phyloP scores from a whole-genome alignment of 2,329 filamentous ascomycete species.

The Pseudocercospora cruenta region DNA sequence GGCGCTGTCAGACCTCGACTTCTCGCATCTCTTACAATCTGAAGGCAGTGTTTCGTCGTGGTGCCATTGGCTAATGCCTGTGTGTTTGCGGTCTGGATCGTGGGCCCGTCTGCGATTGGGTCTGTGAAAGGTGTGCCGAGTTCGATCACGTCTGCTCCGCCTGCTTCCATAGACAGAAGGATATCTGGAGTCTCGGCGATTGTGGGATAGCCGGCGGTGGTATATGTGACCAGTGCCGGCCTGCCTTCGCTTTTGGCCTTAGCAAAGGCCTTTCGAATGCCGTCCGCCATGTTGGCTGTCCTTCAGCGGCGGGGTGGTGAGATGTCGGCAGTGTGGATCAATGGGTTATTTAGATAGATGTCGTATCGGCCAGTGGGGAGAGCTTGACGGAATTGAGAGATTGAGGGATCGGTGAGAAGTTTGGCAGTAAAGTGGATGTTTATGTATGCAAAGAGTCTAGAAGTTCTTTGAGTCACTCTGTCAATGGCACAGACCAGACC shows the following conservation, averaged over 20 bases:
- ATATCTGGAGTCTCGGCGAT: slow-evolving; percentile 81
- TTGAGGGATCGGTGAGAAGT: background rate
- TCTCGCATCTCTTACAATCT: slow-evolving; percentile 82
- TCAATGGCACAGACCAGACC: background rate
- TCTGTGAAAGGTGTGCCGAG: slow-evolving; percentile 96
- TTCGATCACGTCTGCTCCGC: slow-evolving; percentile 93
- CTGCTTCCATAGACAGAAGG: slow-evolving; percentile 85
- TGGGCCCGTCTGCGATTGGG: slow-evolving; percentile 95
- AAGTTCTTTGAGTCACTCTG: slow-evolving; percentile 1
- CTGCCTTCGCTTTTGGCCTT: slow-evolving; percentile 55
- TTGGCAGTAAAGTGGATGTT: background rate
- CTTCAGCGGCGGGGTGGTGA: background rate
- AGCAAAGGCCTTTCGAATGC: slow-evolving; percentile 55
- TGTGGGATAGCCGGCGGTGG: slow-evolving; percentile 89
- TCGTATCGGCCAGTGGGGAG: too few species aligned
- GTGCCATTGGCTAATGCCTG: slow-evolving; percentile 86
- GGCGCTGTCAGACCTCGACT: slow-evolving; percentile 76
- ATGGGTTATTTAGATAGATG: too few species aligned
- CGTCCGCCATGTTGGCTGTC: slow-evolving; percentile 45
- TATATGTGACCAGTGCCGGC: slow-evolving; percentile 88
- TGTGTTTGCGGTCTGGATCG: slow-evolving; percentile 94
- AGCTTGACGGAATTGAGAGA: too few species aligned
- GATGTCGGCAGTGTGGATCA: background rate
- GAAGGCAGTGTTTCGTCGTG: slow-evolving; percentile 75
- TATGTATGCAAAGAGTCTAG: background rate